These are phyloP conservation scores for Colletotrichum phormii DNA, from an alignment of 2,329 filamentous ascomycete species.

Conservation along the genomic window DNA sequence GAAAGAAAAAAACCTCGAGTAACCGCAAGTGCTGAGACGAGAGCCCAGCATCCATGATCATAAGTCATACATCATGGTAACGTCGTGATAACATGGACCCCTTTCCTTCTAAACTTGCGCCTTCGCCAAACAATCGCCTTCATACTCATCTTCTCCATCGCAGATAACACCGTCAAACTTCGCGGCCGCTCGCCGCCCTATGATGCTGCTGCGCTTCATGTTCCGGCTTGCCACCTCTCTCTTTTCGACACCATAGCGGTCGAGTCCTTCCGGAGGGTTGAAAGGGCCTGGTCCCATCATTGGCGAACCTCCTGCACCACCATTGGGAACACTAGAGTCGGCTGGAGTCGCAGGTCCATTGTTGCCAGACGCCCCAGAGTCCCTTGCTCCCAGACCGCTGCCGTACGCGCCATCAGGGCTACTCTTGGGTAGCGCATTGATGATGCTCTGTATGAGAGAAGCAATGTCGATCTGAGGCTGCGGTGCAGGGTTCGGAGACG, in stretches of 20 bases:
- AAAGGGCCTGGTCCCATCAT: constrained; percentile 3
- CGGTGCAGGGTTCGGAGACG: neutral
- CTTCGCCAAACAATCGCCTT: neutral
- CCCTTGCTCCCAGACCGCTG: constrained; percentile 27
- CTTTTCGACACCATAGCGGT: neutral
- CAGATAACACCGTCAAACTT: neutral
- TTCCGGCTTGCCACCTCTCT: neutral
- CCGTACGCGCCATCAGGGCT: constrained; percentile 16
- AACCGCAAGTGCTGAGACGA: neutral
- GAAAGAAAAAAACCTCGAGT: neutral
- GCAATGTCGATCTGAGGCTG: constrained; percentile 13
- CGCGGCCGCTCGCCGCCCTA: constrained; percentile 18
- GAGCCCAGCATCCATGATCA: neutral
- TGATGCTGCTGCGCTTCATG: constrained; percentile 33
- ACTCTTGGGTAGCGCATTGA: constrained; percentile 23
- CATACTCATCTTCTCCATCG: neutral
- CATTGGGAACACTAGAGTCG: neutral
- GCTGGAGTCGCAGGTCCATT: neutral
- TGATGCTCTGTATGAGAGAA: constrained; percentile 30
- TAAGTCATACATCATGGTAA: constrained; percentile 28
- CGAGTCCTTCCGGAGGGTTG: constrained; percentile 4
- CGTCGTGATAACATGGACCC: neutral
- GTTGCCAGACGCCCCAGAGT: constrained; percentile 24
- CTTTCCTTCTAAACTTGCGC: neutral
- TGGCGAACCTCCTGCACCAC: neutral